phyloP scores from a whole-genome alignment of 495 filamentous ascomycete genomes.

The Delitschia confertaspora region DNA sequence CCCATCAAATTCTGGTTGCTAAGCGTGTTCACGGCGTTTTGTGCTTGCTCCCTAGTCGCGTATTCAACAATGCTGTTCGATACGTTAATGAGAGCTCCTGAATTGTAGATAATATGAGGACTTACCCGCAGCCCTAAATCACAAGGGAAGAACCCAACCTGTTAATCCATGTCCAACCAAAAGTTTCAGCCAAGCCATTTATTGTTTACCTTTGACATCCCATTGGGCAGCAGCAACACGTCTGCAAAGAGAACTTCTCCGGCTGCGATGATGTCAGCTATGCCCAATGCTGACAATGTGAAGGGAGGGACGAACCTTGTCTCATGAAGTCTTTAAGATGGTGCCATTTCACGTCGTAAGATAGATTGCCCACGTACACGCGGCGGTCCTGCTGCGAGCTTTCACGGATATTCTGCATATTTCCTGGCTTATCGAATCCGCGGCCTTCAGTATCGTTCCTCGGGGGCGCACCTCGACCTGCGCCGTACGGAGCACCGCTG shows the following conservation, averaged over 20 bases:
- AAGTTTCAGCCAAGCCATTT: slow-evolving; percentile 62
- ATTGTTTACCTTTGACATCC: slow-evolving; percentile 99
- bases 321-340: slow-evolving; percentile 99
- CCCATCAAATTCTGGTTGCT: slow-evolving; percentile 99
- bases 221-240: slow-evolving; percentile 98
- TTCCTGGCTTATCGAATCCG: slow-evolving; percentile 83
- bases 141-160: slow-evolving; percentile 81
- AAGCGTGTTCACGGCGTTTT: slow-evolving; percentile 92
- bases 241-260: slow-evolving; percentile 99
- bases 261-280: slow-evolving; percentile 47
- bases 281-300: not conserved
- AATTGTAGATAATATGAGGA: slow-evolving; percentile 18
- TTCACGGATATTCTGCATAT: slow-evolving; percentile 85
- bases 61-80: slow-evolving; percentile 94
- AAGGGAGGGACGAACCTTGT: slow-evolving; percentile 62
- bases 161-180: slow-evolving; percentile 93
- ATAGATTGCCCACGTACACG: slow-evolving; percentile 97
- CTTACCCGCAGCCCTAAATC: slow-evolving; percentile 99
- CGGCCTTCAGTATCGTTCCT: slow-evolving; percentile 69
- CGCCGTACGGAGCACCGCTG: slow-evolving; percentile 50
- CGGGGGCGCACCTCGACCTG: slow-evolving; percentile 54
- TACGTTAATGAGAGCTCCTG: slow-evolving; percentile 24
- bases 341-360: slow-evolving; percentile 99
- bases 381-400: slow-evolving; percentile 96
- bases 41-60: slow-evolving; percentile 97